Percentiles rank a stretch among this genome's conserved stretches.
These are phyloP conservation scores for Uronychia setigera DNA, from an alignment of 73 alveolate genomes.

Conservation along the genomic window DNA sequence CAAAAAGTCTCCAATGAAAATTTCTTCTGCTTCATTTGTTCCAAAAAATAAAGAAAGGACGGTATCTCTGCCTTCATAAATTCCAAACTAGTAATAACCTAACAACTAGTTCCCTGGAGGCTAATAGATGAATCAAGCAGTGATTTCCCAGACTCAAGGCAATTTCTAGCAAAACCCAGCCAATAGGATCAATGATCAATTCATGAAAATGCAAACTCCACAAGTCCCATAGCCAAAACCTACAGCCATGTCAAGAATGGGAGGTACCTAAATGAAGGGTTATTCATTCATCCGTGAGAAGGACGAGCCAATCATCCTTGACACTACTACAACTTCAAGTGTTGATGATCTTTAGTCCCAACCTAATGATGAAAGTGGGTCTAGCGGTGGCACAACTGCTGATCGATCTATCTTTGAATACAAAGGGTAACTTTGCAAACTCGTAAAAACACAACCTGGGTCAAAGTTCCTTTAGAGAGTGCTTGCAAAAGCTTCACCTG, in stretches of 20 bases:
- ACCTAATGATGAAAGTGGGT: not conserved
- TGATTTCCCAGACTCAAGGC: no score
- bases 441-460: conserved; percentile 75
- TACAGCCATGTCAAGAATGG: not conserved
- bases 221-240: not conserved
- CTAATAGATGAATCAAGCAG: no score
- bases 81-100: not conserved
- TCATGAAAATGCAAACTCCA: not conserved
- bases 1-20: not conserved
- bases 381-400: conserved; percentile 15
- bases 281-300: not conserved
- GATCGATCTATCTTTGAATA: conserved; percentile 24
- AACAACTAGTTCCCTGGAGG: no score
- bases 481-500: conserved; percentile 83
- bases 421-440: conserved; percentile 38
- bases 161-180: no score
- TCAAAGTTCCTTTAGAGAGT: conserved; percentile 78
- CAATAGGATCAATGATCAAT: not conserved
- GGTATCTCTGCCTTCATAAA: not conserved
- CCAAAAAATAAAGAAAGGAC: not conserved
- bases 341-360: no score
- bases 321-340: conserved; percentile 16
- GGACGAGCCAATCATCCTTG: not conserved
- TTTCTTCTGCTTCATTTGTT: not conserved
- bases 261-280: not conserved